phyloP scores from a whole-genome alignment of 78 protist species.

The Isochrysis galbana region DNA sequence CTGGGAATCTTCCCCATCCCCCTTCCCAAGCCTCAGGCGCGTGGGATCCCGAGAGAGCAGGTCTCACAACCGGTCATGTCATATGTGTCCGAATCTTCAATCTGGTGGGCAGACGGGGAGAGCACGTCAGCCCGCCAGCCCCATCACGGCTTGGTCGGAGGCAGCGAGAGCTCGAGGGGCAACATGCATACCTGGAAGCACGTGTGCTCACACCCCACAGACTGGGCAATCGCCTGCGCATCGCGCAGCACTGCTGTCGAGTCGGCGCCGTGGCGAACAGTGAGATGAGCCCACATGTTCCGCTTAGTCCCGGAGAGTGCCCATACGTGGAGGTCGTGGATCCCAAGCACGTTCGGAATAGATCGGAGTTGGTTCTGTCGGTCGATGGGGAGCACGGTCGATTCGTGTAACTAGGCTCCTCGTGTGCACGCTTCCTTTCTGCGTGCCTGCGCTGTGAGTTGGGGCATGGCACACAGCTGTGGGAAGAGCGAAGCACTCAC shows the following conservation, averaged over 20 bases:
- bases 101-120: no score
- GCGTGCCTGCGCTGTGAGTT: neutral
- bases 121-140: no score
- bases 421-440: no score
- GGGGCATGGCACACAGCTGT: neutral
- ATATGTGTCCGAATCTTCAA: no score
- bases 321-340: conserved; percentile 25
- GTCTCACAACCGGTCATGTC: no score
- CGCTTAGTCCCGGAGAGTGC: neutral
- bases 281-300: neutral
- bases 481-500: conserved; percentile 47
- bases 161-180: no score
- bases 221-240: neutral
- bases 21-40: no score
- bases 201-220: neutral
- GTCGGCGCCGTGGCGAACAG: neutral
- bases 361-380: neutral
- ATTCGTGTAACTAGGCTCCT: no score
- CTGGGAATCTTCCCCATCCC: no score
- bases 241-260: neutral
- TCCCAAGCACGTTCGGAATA: neutral
- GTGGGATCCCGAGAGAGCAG: no score
- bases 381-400: no score
- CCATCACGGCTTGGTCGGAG: no score
- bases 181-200: conserved; percentile 7